Conservation (phyloP, 805 yeast genomes). For the Pichia paraexigua region DNA sequence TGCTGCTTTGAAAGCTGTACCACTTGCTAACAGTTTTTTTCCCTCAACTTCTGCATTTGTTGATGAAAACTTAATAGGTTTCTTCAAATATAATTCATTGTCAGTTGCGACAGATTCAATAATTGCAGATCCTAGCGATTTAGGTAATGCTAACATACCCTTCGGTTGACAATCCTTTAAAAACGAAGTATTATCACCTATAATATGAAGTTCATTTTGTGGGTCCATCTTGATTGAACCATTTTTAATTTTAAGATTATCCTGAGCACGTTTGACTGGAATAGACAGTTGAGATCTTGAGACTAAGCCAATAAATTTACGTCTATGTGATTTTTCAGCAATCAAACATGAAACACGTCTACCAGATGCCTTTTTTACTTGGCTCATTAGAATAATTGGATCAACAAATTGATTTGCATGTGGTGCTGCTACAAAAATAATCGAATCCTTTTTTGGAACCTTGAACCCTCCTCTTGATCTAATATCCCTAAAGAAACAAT, state of each 20-base stretch:
- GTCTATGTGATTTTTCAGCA: conserved; percentile 44
- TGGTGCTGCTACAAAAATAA: conserved; percentile 76
- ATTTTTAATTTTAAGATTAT: conserved; percentile 55
- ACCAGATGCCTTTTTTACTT: conserved; percentile 46
- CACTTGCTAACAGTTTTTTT: conserved; percentile 36
- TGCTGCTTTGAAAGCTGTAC: conserved; percentile 62
- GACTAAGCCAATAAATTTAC: conserved; percentile 59
- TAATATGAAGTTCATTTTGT: conserved; percentile 35
- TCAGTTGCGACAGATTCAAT: conserved; percentile 63
- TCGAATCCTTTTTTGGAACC: conserved; percentile 53
- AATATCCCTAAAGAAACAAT: conserved; percentile 68
- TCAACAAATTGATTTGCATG: conserved; percentile 85
- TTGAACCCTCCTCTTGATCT: conserved; percentile 64
- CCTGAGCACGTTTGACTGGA: conserved; percentile 92
- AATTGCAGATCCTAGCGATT: conserved; percentile 68
- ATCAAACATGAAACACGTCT: conserved; percentile 45
- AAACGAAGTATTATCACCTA: conserved; percentile 57
- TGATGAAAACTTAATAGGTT: conserved; percentile 47
- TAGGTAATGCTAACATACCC: conserved; percentile 72
- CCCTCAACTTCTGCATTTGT: conserved; percentile 34
- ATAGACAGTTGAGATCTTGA: conserved; percentile 74
- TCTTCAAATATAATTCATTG: conserved; percentile 57
- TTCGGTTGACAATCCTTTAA: conserved; percentile 50
- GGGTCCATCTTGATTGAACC: conserved; percentile 58
- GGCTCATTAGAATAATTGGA: conserved; percentile 69